phyloP scores from a whole-genome alignment of 441 rosid genomes.

The Raphanus hybrid region DNA sequence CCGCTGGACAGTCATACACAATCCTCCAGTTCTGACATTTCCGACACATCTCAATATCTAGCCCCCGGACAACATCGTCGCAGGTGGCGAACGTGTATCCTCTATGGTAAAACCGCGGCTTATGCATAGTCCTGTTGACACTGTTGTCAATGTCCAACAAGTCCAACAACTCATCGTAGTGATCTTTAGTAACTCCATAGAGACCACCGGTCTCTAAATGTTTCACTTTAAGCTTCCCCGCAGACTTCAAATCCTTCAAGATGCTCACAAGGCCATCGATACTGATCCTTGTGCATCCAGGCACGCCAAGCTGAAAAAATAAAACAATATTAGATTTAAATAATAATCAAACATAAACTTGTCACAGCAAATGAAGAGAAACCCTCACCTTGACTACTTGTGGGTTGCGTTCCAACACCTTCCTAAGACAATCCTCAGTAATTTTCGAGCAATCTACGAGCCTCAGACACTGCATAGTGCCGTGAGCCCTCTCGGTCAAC shows the following conservation, averaged over 20 bases:
- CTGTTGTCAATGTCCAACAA: conserved; percentile 57
- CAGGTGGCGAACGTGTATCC: conserved; percentile 63
- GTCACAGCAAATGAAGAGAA: background rate
- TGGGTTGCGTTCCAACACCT: conserved; percentile 66
- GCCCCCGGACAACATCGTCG: conserved; percentile 70
- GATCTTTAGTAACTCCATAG: conserved; percentile 69
- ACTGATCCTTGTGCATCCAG: conserved; percentile 86
- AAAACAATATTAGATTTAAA: background rate
- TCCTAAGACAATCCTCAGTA: conserved; percentile 71
- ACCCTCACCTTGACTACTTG: conserved; percentile 65
- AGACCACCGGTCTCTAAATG: conserved; percentile 79
- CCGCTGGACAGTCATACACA: conserved; percentile 88
- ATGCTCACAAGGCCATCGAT: conserved; percentile 68
- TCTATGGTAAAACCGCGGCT: conserved; percentile 72
- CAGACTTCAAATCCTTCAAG: conserved; percentile 61
- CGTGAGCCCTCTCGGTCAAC: conserved; percentile 72
- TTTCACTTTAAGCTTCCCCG: conserved; percentile 58
- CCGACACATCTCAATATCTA: conserved; percentile 92
- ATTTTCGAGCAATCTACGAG: conserved; percentile 76
- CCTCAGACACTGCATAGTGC: conserved; percentile 77
- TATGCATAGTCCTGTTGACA: conserved; percentile 45
- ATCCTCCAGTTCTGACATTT: conserved; percentile 73
- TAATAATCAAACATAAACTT: background rate
- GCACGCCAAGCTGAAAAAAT: conserved; percentile 68
- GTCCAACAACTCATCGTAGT: conserved; percentile 65